A percentile compares a stretch with the other conserved stretches of the same genome.
Conservation (phyloP, 495 filamentous ascomycete genomes). For the Tuber umbilicatum region DNA sequence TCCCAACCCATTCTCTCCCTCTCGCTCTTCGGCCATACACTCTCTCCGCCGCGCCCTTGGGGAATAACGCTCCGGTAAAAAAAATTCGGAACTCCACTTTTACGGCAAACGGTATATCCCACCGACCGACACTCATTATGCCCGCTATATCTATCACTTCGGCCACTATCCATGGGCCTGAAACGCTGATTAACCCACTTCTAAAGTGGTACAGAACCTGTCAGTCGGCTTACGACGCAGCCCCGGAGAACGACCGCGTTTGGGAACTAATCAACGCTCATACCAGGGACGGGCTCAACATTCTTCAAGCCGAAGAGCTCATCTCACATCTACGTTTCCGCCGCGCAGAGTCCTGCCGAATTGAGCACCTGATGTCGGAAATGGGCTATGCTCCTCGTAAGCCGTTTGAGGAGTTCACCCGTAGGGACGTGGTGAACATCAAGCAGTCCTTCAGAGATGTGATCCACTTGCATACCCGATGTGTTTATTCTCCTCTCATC, state of each 20-base stretch:
- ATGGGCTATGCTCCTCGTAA: slow-evolving; percentile 1
- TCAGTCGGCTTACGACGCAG: not conserved
- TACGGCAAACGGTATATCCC: not conserved
- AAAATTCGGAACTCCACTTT: not conserved
- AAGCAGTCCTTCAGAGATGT: not conserved
- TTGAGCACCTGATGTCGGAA: not conserved
- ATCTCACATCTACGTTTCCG: not conserved
- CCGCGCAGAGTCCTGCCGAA: not conserved
- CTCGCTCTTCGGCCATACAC: not conserved
- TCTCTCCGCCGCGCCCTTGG: not conserved
- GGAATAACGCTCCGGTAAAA: not conserved
- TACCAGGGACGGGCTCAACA: not conserved
- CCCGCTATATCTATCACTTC: not conserved
- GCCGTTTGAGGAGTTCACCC: not conserved
- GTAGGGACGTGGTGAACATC: not conserved
- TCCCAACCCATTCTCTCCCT: not conserved
- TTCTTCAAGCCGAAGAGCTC: not conserved
- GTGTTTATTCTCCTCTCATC: not conserved
- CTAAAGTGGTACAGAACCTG: slow-evolving; percentile 1
- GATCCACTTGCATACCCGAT: not conserved
- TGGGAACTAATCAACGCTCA: slow-evolving; percentile 1
- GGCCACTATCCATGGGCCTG: not conserved
- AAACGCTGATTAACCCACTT: slow-evolving; percentile 1
- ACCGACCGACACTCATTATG: not conserved
- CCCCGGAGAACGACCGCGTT: not conserved